phyloP scores from a whole-genome alignment of 768 basidiomycete genomes.

The Russula virescens region DNA sequence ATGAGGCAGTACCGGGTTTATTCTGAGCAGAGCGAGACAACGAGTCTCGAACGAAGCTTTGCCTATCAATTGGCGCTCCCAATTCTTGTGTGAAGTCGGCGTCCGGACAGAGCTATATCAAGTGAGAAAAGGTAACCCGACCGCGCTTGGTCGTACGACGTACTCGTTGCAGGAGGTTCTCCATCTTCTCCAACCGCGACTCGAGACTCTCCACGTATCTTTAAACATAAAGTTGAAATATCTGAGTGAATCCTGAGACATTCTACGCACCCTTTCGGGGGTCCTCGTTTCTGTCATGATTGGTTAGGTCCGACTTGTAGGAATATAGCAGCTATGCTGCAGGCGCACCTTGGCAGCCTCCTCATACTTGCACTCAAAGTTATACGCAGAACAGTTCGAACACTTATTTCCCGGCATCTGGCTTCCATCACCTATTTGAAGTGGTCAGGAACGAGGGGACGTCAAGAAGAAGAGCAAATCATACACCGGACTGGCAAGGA shows the following conservation, averaged over 20 bases:
- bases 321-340: background rate
- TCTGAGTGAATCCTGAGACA: background rate
- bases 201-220: slow-evolving; percentile 38
- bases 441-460: background rate
- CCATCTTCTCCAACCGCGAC: slow-evolving; percentile 42
- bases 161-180: slow-evolving; percentile 34
- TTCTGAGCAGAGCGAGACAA: slow-evolving; percentile 21
- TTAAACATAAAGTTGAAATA: background rate
- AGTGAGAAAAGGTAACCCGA: background rate
- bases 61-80: slow-evolving; percentile 40
- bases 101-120: slow-evolving; percentile 54
- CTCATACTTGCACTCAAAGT: slow-evolving; percentile 59
- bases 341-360: slow-evolving; percentile 57
- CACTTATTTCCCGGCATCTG: slow-evolving; percentile 59
- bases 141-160: slow-evolving; percentile 16
- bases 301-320: background rate
- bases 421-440: slow-evolving; percentile 55
- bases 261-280: slow-evolving; percentile 51
- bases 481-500: slow-evolving; percentile 54
- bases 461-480: slow-evolving; percentile 24
- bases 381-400: slow-evolving; percentile 55
- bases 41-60: slow-evolving; percentile 29
- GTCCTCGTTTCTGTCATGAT: slow-evolving; percentile 43
- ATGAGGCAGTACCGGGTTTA: slow-evolving; percentile 4
- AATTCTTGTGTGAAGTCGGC: slow-evolving; percentile 56